Percentiles rank a stretch among this genome's conserved stretches.
phyloP scores from a whole-genome alignment of 495 filamentous ascomycete genomes.

The Tuber calosporum region DNA sequence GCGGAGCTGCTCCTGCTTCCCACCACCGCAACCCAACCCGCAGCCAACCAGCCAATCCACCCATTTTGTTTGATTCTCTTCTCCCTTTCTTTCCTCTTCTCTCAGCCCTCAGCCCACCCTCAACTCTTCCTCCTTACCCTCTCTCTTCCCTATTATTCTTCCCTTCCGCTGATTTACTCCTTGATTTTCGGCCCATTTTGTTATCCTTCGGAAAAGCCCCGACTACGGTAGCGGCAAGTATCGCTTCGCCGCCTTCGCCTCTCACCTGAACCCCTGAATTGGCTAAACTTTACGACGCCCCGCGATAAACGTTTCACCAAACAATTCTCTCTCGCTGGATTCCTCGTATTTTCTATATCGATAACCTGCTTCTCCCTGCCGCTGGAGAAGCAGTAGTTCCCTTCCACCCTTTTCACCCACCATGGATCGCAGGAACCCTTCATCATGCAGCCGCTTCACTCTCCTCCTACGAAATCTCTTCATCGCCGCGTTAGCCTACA shows the following conservation, averaged over 20 bases:
- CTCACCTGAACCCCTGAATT: neutral
- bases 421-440: conserved; percentile 30
- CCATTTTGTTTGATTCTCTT: neutral
- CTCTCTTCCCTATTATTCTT: neutral
- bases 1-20: neutral
- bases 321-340: conserved; percentile 4
- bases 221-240: neutral
- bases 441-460: conserved; percentile 42
- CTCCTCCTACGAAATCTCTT: conserved; percentile 44
- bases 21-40: neutral
- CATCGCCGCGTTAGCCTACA: conserved; percentile 42
- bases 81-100: neutral
- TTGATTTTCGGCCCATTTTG: neutral
- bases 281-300: neutral
- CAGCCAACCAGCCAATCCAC: conserved; percentile 1
- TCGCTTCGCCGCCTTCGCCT: neutral
- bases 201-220: neutral
- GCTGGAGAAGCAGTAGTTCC: conserved; percentile 18
- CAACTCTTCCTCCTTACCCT: neutral
- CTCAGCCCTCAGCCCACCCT: neutral
- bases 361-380: conserved; percentile 23
- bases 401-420: neutral
- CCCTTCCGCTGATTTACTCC: neutral
- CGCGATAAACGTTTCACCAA: neutral
- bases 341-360: neutral